Conservation (phyloP, 148 eudicot genomes). For the Agrostemma githago region DNA sequence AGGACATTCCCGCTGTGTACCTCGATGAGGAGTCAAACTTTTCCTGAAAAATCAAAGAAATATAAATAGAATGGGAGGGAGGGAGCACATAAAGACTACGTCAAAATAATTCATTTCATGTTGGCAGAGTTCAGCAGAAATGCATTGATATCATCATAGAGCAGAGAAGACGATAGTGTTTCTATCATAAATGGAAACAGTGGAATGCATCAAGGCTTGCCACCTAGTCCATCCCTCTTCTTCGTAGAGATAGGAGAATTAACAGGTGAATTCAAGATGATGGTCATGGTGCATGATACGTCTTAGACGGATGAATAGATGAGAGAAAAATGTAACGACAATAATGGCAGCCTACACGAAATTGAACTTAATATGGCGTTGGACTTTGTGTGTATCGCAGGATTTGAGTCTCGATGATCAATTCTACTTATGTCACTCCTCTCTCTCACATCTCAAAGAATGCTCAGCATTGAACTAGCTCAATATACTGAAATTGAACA, state of each 20-base stretch:
- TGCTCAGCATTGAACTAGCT: not conserved
- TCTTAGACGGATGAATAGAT: too few species aligned
- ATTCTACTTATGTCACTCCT: not conserved
- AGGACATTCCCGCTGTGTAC: conserved; percentile 13
- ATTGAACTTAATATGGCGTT: too few species aligned
- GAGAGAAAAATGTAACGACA: too few species aligned
- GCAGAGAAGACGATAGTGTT: not conserved
- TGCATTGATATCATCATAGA: not conserved
- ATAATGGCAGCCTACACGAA: too few species aligned
- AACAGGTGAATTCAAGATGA: too few species aligned
- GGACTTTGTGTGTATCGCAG: too few species aligned
- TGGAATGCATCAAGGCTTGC: too few species aligned
- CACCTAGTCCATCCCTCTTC: too few species aligned
- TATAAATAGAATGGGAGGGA: not conserved
- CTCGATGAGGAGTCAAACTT: conserved; percentile 22
- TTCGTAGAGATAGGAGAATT: too few species aligned
- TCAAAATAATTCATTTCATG: not conserved
- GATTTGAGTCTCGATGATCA: not conserved
- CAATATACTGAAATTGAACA: not conserved
- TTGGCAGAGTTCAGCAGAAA: not conserved
- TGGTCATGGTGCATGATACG: too few species aligned
- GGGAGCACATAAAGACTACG: not conserved
- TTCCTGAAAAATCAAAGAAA: conserved; percentile 20
- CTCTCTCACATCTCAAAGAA: not conserved
- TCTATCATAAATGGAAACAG: too few species aligned